Evolutionary conservation across 805 yeast species (phyloP).

Genomic region (Pichia nanzhaoensis): DNA sequence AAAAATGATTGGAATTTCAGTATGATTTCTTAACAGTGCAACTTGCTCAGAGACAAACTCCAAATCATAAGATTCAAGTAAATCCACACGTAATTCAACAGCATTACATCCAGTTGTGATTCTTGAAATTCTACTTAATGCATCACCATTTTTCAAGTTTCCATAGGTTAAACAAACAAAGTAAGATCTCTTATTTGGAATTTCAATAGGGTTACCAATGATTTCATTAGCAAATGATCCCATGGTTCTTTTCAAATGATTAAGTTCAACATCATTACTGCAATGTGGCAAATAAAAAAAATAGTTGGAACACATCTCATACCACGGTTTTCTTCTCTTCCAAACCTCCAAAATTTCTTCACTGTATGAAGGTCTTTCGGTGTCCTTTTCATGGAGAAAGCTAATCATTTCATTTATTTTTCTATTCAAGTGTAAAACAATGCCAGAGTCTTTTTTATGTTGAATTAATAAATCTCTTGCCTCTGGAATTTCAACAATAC

Average conservation of each 20-base stretch:
- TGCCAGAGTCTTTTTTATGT: conserved; percentile 55
- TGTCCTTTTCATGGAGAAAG: conserved; percentile 64
- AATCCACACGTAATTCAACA: conserved; percentile 77
- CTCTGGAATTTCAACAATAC: conserved; percentile 73
- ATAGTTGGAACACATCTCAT: conserved; percentile 71
- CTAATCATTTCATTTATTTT: conserved; percentile 72
- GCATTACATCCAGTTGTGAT: conserved; percentile 70
- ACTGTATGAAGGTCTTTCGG: conserved; percentile 79
- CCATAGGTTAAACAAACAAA: conserved; percentile 69
- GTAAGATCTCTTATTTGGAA: conserved; percentile 49
- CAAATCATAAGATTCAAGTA: conserved; percentile 42
- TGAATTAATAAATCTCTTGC: conserved; percentile 58
- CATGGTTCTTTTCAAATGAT: conserved; percentile 52
- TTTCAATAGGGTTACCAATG: conserved; percentile 43
- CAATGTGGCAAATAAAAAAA: conserved; percentile 75
- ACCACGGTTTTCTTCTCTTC: conserved; percentile 74
- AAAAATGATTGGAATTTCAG: conserved; percentile 69
- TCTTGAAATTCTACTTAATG: conserved; percentile 35
- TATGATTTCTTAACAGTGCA: conserved; percentile 56
- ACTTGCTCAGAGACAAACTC: conserved; percentile 68
- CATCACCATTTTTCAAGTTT: conserved; percentile 43
- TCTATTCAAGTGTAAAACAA: conserved; percentile 87
- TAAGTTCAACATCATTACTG: conserved; percentile 44
- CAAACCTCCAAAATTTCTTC: conserved; percentile 81
- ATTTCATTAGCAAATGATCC: conserved; percentile 50